Base-by-base conservation (phyloP, 805 yeast genomes). In the baker's yeast (Saccharomyces cerevisiae) region DNA sequence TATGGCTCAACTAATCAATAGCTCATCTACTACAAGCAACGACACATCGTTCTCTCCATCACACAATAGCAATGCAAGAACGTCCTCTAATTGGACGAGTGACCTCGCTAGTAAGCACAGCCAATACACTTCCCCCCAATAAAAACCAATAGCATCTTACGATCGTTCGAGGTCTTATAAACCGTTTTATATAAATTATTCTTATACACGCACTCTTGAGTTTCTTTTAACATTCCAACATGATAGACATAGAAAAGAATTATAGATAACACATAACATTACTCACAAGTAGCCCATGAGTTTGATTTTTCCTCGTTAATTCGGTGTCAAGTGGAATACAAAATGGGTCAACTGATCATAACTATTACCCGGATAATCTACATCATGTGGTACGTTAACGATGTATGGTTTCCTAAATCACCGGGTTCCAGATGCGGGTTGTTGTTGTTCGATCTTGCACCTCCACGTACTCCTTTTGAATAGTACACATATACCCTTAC, bases 1-100 rank as follows among this genome's bases (percentile, higher is more conserved):
- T 50, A 61, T 66, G 65, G 64, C 67, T 4, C 65, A 62, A 28
- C 49, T 65, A 41, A 64, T 62, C 56, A 57, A 61, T 6, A 58
- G 59, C 48, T 54, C 54, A 26, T 59, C 68, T 2, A 57, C 58
- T 27, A 54, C 61, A 2, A 56, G 56, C 29, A 52, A 53, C 13
- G 43, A 36, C 9, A n/a, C 43, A 6, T 9, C 43, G 3, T 36
- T 36, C 4, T 36, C 43, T 36, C 43, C 6, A 2, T 36, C 43
- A 17, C 43, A 17, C 43, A 36, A 36, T 21, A 36, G 43, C 24
- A 17, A 36, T 3, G 22, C 43, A 9, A 36, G 22, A 36, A 36
- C 24, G 9, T 36, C 43, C 0, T 36, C 43, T 21, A 36, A 36
- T 21, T 36, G 24, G 43, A 6, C 22, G 11, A 36, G 13, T 6